phyloP scores from a whole-genome alignment of 1,284 basidiomycete genomes.

The Cryptococcus sp. region DNA sequence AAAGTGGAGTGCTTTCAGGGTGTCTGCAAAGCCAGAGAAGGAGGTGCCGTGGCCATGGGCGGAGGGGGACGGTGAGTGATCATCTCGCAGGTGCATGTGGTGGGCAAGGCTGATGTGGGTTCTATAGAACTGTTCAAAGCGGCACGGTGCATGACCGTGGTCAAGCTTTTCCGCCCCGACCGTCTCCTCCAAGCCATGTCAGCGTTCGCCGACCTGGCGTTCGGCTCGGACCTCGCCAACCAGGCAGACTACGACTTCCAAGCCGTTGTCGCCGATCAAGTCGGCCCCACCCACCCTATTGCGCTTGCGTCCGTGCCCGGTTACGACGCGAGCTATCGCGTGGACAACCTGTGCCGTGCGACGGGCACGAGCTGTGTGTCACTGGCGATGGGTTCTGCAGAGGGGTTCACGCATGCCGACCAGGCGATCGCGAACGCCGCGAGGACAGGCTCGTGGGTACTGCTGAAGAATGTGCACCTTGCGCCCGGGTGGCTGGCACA shows the following conservation, averaged over 20 bases:
- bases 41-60: slow-evolving; percentile 73
- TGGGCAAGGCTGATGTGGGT: slow-evolving; percentile 5
- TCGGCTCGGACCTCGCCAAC: slow-evolving; percentile 37
- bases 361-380: slow-evolving; percentile 71
- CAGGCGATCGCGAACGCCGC: slow-evolving; percentile 88
- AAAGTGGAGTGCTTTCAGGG: slow-evolving; percentile 74
- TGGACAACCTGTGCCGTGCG: slow-evolving; percentile 80
- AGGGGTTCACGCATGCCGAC: slow-evolving; percentile 90
- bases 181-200: slow-evolving; percentile 36
- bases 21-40: slow-evolving; percentile 67
- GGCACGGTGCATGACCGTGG: slow-evolving; percentile 32
- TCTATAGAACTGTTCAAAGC: slow-evolving; percentile 25
- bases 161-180: slow-evolving; percentile 46
- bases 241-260: slow-evolving; percentile 59
- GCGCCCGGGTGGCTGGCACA: slow-evolving; percentile 91
- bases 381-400: slow-evolving; percentile 97
- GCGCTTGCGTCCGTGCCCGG: slow-evolving; percentile 87
- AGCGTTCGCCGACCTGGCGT: slow-evolving; percentile 36
- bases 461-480: slow-evolving; percentile 93
- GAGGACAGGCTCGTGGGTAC: slow-evolving; percentile 86
- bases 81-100: background rate
- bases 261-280: slow-evolving; percentile 71
- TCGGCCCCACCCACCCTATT: slow-evolving; percentile 75
- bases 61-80: slow-evolving; percentile 29
- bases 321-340: slow-evolving; percentile 94